Evolutionary conservation across 2,329 filamentous ascomycete species (phyloP).

Genomic region (Verticillium tricorpus): DNA sequence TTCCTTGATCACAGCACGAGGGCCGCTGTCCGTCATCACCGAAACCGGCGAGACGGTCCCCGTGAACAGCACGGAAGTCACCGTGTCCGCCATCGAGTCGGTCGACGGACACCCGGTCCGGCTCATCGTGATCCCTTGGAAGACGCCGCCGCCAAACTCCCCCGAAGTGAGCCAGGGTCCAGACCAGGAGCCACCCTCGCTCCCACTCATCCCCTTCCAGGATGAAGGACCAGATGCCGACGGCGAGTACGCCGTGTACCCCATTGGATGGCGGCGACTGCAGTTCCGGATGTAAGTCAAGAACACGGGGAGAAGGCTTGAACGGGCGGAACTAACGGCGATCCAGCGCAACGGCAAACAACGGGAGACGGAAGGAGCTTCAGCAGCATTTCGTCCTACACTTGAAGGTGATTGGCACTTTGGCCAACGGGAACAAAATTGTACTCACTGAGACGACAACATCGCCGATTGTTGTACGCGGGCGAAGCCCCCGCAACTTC

Average conservation of each 20-base stretch:
- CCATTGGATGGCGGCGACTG: constrained; percentile 88
- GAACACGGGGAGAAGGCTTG: background rate
- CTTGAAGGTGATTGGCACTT: constrained; percentile 77
- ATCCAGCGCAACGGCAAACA: constrained; percentile 83
- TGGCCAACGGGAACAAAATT: constrained; percentile 78
- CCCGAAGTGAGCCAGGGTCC: constrained; percentile 58
- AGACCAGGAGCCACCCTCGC: constrained; percentile 82
- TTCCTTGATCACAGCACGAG: constrained; percentile 74
- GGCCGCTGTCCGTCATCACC: constrained; percentile 73
- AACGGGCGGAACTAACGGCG: background rate
- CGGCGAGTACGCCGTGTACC: constrained; percentile 83
- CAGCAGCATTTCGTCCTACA: constrained; percentile 94
- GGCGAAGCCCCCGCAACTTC: constrained; percentile 90
- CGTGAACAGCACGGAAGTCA: constrained; percentile 77
- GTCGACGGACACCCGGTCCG: constrained; percentile 90
- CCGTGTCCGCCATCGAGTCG: constrained; percentile 89
- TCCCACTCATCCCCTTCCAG: constrained; percentile 67
- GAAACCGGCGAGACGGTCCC: constrained; percentile 81
- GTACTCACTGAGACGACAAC: constrained; percentile 81
- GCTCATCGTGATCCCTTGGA: constrained; percentile 96
- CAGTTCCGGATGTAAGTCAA: constrained; percentile 74
- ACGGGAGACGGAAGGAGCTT: constrained; percentile 87
- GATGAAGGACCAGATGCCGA: constrained; percentile 58
- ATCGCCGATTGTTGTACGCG: constrained; percentile 87
- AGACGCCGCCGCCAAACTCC: constrained; percentile 80